These are phyloP conservation scores for Venturiaceae sp. DNA, from an alignment of 2,329 filamentous ascomycete species.

Conservation along the genomic window DNA sequence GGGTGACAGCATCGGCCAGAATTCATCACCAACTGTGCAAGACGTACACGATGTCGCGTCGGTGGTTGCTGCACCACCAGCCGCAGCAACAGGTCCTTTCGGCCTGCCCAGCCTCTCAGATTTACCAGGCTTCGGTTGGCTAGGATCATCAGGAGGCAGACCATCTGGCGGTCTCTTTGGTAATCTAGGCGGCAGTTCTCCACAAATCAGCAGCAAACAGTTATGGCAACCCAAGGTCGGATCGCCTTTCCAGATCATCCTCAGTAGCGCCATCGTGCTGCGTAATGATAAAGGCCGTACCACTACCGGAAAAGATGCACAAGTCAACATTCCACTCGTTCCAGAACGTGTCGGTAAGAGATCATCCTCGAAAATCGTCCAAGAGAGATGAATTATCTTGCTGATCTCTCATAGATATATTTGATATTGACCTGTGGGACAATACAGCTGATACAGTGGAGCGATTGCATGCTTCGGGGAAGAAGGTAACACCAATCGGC, in stretches of 20 bases:
- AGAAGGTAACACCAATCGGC: no score
- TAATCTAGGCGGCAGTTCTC: background rate
- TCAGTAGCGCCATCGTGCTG: slow-evolving; percentile 26
- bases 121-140: background rate
- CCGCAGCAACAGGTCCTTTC: background rate
- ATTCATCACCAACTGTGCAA: background rate
- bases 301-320: no score
- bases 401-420: slow-evolving; percentile 9
- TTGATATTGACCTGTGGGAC: slow-evolving; percentile 51
- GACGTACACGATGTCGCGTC: background rate
- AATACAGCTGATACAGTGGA: slow-evolving; percentile 37
- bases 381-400: background rate
- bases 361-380: background rate
- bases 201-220: background rate
- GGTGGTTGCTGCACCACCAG: background rate
- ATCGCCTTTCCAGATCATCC: slow-evolving; percentile 53
- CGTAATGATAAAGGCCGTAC: background rate
- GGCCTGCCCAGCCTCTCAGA: background rate
- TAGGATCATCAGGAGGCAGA: background rate
- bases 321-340: background rate
- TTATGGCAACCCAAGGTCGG: slow-evolving; percentile 45
- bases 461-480: slow-evolving; percentile 38
- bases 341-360: background rate
- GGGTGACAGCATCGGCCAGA: background rate
- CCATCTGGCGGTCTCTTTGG: background rate